phyloP scores from a whole-genome alignment of 2,329 filamentous ascomycete species.

The Trichoderma asperellum region DNA sequence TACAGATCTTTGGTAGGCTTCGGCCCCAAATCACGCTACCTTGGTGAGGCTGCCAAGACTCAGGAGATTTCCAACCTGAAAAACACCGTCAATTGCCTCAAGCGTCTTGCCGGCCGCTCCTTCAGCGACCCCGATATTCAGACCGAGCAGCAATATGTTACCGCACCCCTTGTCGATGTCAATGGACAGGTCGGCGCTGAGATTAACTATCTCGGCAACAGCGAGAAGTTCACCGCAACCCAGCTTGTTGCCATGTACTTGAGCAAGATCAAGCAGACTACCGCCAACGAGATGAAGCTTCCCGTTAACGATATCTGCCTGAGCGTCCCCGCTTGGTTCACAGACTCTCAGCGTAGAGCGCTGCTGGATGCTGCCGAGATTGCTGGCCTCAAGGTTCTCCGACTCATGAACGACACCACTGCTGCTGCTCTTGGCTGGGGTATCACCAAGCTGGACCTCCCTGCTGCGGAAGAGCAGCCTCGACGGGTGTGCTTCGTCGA shows the following conservation, averaged over 20 bases:
- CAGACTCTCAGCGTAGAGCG: conserved; percentile 85
- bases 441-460: conserved; percentile 96
- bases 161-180: conserved; percentile 82
- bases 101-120: conserved; percentile 86
- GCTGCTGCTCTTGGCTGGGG: conserved; percentile 94
- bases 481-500: conserved; percentile 90
- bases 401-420: conserved; percentile 97
- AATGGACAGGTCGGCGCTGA: conserved; percentile 94
- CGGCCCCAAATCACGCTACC: conserved; percentile 88
- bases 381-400: conserved; percentile 87
- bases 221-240: conserved; percentile 91
- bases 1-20: conserved; percentile 89
- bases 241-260: conserved; percentile 96
- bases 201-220: conserved; percentile 90
- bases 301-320: conserved; percentile 92
- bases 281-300: conserved; percentile 82
- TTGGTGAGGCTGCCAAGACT: conserved; percentile 95
- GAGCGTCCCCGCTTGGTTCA: conserved; percentile 96
- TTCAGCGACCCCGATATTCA: conserved; percentile 90
- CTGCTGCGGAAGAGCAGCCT: conserved; percentile 85
- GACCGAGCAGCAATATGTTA: conserved; percentile 89
- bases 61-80: conserved; percentile 99
- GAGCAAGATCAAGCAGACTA: conserved; percentile 89
- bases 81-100: conserved; percentile 93
- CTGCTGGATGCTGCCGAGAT: conserved; percentile 92